Percentiles rank a stretch among this genome's conserved stretches.
These are phyloP conservation scores for Elsinoe ampelina DNA, from an alignment of 2,329 filamentous ascomycete genomes.

Conservation along the genomic window DNA sequence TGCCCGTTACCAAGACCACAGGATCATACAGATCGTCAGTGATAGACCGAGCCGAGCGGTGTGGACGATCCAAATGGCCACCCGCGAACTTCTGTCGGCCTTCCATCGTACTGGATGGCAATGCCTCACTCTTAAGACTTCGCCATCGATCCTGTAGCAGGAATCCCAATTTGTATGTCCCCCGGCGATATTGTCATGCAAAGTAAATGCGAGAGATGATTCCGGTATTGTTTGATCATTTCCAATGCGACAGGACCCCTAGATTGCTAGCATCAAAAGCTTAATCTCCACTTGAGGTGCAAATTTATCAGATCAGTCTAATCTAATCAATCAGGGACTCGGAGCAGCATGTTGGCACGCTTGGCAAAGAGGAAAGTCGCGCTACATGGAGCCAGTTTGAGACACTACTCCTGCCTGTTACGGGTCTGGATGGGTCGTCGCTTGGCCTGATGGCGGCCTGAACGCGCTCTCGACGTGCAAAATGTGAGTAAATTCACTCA, in stretches of 20 bases:
- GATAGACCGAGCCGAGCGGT: background rate
- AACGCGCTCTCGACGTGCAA: no score
- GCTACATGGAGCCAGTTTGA: background rate
- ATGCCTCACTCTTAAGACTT: no score
- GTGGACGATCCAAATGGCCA: background rate
- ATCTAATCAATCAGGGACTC: conserved; percentile 4
- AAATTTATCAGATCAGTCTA: conserved; percentile 8
- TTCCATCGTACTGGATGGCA: background rate
- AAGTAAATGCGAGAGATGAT: no score
- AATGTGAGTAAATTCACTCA: no score
- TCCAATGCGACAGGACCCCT: background rate
- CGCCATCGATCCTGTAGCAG: no score
- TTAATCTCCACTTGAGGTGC: background rate
- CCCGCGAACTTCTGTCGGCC: background rate
- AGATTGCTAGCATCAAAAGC: background rate
- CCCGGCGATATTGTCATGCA: no score
- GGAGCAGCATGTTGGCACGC: background rate
- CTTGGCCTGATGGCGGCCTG: no score
- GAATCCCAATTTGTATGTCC: no score
- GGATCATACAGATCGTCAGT: background rate
- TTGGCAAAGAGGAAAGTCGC: background rate
- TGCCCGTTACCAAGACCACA: background rate
- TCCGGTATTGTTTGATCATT: no score
- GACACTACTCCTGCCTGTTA: background rate
- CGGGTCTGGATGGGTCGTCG: background rate